Evolutionary conservation across 805 yeast genomes (phyloP).

Genomic region (Candida awuae): DNA sequence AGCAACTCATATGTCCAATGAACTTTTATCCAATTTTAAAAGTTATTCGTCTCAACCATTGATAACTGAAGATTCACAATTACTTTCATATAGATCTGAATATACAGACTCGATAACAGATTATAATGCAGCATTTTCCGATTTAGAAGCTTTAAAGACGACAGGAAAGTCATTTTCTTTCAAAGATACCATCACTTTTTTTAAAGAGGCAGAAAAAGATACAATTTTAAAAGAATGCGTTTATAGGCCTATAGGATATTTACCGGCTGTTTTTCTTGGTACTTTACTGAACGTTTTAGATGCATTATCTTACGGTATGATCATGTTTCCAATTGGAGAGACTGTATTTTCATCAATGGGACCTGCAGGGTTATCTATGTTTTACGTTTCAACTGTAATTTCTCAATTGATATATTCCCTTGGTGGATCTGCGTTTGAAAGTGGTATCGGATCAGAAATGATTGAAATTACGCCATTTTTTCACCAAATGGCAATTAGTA

Average conservation of each 20-base stretch:
- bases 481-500: constrained; percentile 83
- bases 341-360: constrained; percentile 71
- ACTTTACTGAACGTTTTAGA: constrained; percentile 79
- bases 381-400: constrained; percentile 83
- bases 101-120: constrained; percentile 1
- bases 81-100: too few relatives aligned
- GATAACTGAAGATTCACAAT: constrained; percentile 3
- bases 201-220: constrained; percentile 16
- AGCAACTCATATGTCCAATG: neutral
- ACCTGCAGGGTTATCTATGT: constrained; percentile 88
- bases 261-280: constrained; percentile 85
- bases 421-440: constrained; percentile 83
- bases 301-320: constrained; percentile 95
- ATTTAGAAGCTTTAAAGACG: constrained; percentile 10
- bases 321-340: constrained; percentile 86
- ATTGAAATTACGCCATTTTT: constrained; percentile 98
- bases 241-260: constrained; percentile 36
- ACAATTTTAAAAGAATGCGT: constrained; percentile 21
- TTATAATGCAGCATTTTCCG: neutral
- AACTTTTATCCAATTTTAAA: too few relatives aligned
- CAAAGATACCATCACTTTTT: constrained; percentile 1
- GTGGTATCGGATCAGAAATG: constrained; percentile 97
- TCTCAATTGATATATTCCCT: constrained; percentile 82
- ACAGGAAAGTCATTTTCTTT: constrained; percentile 2
- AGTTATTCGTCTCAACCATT: neutral